Percentiles rank a stretch among this genome's conserved stretches.
Conservation (phyloP, 129 eudicot genomes). For the Arctium minus region DNA sequence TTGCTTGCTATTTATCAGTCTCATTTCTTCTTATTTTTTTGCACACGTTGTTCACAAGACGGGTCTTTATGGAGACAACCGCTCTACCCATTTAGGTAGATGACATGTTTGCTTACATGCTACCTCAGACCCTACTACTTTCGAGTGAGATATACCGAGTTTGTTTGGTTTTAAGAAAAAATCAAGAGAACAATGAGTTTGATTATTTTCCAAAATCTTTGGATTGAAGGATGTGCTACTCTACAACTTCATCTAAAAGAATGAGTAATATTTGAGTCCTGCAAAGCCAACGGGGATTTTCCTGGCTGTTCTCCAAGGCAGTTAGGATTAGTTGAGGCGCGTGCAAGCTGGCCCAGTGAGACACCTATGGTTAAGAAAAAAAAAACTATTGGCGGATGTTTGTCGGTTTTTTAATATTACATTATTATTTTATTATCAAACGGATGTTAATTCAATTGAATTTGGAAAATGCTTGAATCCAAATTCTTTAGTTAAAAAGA, state of each 20-base stretch:
- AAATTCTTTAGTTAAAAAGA: too few species aligned
- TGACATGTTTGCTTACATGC: not conserved
- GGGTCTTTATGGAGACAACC: not conserved
- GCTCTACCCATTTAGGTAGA: not conserved
- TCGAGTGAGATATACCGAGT: not conserved
- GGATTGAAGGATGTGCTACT: not conserved
- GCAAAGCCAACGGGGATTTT: not conserved
- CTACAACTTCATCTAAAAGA: not conserved
- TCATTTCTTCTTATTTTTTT: not conserved
- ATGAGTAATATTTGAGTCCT: not conserved
- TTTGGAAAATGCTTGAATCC: too few species aligned
- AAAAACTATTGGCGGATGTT: too few species aligned
- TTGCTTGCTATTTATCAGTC: not conserved
- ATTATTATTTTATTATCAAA: too few species aligned
- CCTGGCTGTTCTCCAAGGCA: too few species aligned
- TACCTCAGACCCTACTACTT: not conserved
- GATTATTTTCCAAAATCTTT: not conserved
- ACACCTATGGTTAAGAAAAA: too few species aligned
- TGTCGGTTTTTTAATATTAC: too few species aligned
- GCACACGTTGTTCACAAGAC: not conserved
- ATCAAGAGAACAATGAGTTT: not conserved
- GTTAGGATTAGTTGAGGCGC: too few species aligned
- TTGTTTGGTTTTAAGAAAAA: not conserved
- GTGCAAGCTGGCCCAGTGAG: too few species aligned
- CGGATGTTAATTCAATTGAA: too few species aligned